Evolutionary conservation across 2,329 filamentous ascomycete species (phyloP), one percentile per base, ranked within the genome.

Genomic region (Ophiostoma fasciatum): DNA sequence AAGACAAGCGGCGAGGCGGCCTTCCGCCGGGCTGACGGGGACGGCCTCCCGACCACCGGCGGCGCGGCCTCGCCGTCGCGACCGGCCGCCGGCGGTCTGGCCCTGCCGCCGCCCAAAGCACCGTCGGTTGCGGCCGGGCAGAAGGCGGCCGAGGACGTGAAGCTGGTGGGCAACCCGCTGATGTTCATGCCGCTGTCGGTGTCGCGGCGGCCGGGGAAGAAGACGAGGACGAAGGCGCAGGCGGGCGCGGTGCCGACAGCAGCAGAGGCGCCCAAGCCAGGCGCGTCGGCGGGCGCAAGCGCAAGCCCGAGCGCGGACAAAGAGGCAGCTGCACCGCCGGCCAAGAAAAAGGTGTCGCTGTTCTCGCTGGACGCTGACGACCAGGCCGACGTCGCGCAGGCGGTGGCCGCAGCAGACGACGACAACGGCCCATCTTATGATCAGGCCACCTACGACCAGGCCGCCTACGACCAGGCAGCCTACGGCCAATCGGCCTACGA

Each of bases 121-220:
- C 65, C 67, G n/a, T 59, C 62, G 22, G 66, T 71, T 47, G 64
- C 68, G 2, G 61, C 61, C 11, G 67, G 68, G 28, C 65, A 73
- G 48, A 73, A 74, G 48, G 57, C 67, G 19, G 68, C 67, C n/a
- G 63, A 70, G 2, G 72, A 78, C 39, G 68, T 79, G 13, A 78
- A 82, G 57, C 57, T 81, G 12, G 70, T 78, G 3, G 82, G 81
- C 15, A 90, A 87, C 47, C 74, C 84, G 11, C 72, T 87, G 55
- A 82, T 84, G 73, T 94, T 96, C 56, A 81, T 78, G 51, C 88
- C 88, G 4, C 62, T 94, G 26, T 94, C 87, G 1, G 85, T 94
- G 12, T 73, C 77, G 13, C 70, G 82, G 42, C 83, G 79, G 43
- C 67, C 75, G 21, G 71, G 70, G 43, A 84, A 81, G 59, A 83